Evolutionary conservation across 2,329 filamentous ascomycete genomes (phyloP), one percentile per base, ranked within the genome.

Genomic region (Microdochium paspali): DNA sequence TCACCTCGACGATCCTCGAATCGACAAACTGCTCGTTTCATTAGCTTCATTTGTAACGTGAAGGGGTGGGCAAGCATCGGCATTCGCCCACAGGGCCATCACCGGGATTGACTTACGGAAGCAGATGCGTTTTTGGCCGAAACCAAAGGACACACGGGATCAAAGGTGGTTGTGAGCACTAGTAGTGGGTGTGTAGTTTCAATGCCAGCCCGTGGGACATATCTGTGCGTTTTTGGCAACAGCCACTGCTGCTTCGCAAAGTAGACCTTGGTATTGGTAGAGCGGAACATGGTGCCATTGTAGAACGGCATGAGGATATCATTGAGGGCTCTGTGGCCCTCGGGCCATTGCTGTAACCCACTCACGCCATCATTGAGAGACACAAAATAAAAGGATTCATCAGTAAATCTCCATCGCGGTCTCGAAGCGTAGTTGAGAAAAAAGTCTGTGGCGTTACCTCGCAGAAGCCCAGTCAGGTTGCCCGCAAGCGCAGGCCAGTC

Each of bases 151-250:
- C 78, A 82, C 1, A 83, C 75, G 0, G 80, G 80, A 39, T 84
- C 75, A 10, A 73, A 71, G 0, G 72, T 75, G 45, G 76, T 80
- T 31, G 71, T 72, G 10, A 80, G 63, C 51, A 77, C 73, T 1
- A 81, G 64, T 24, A 82, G 64, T 0, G 77, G 77, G 50, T 74
- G 66, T 1, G 68, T 65, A 9, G 70, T 76, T 44, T 67, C 63
- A 28, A 66, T 60, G 4, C 51, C 53, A 12, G 50, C 43, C n/a
- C 47, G 46, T 2, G 61, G 63, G 6, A 56, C 51, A 31, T 59
- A 65, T 7, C 6, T 46, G 52, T 64, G 61, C 13, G 61, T 62
- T 30, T 48, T 50, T 1, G 58, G 60, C 12, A 64, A 43, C 0
- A 30, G 10, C 63, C 62, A 66, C 18, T 61, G 58, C 45, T 60